These are phyloP conservation scores for Pseudocercospora ulei DNA, from an alignment of 2,329 filamentous ascomycete species.

Conservation along the genomic window DNA sequence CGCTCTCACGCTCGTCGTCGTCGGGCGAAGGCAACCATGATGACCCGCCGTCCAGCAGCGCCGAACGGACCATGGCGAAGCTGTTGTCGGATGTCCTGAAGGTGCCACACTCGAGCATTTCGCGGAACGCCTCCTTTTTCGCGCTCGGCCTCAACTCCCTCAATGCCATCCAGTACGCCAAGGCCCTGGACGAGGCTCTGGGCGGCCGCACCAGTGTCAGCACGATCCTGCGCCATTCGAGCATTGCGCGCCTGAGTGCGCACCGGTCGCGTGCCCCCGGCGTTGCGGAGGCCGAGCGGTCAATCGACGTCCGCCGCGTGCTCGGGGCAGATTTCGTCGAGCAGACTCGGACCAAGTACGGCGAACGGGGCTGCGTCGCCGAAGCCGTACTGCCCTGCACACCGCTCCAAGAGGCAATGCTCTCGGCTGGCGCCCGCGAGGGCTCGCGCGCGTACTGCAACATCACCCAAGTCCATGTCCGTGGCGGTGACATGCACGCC, in stretches of 20 bases:
- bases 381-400: slow-evolving; percentile 66
- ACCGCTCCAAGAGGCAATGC: slow-evolving; percentile 79
- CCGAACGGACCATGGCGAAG: slow-evolving; percentile 50
- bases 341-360: slow-evolving; percentile 10
- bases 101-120: slow-evolving; percentile 43
- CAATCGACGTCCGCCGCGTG: slow-evolving; percentile 1
- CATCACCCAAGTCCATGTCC: slow-evolving; percentile 51
- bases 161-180: slow-evolving; percentile 62
- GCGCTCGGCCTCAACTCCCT: slow-evolving; percentile 59
- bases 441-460: slow-evolving; percentile 58
- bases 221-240: slow-evolving; percentile 56
- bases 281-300: background rate
- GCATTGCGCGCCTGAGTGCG: slow-evolving; percentile 48
- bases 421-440: slow-evolving; percentile 48
- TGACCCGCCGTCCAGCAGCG: slow-evolving; percentile 42
- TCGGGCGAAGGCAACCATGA: slow-evolving; percentile 33
- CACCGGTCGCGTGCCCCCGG: background rate
- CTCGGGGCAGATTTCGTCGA: slow-evolving; percentile 12
- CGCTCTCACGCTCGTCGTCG: slow-evolving; percentile 30
- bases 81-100: slow-evolving; percentile 47
- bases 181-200: slow-evolving; percentile 44
- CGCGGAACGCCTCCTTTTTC: slow-evolving; percentile 61
- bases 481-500: slow-evolving; percentile 44
- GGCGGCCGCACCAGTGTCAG: slow-evolving; percentile 55
- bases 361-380: slow-evolving; percentile 31